Conservation (phyloP, 257 asterid species). For the Jacaranda mimosifolia region DNA sequence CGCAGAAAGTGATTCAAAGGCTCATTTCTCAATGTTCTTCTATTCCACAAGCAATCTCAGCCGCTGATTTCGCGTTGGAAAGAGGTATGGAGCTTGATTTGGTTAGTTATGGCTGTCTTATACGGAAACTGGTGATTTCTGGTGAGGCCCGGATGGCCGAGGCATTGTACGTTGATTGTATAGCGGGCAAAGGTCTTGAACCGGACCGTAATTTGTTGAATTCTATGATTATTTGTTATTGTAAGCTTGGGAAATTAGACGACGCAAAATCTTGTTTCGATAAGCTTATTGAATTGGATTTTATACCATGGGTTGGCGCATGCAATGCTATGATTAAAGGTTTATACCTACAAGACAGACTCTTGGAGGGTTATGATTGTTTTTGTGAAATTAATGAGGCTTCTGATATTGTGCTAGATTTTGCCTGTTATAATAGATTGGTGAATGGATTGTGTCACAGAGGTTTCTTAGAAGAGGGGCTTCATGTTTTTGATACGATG, state of each 20-base stretch:
- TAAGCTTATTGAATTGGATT: slow-evolving; percentile 41
- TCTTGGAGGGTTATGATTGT: slow-evolving; percentile 57
- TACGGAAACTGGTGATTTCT: slow-evolving; percentile 52
- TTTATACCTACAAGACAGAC: slow-evolving; percentile 42
- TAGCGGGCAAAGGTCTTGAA: slow-evolving; percentile 46
- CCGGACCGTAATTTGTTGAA: slow-evolving; percentile 47
- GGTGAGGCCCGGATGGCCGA: slow-evolving; percentile 56
- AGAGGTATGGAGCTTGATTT: slow-evolving; percentile 58
- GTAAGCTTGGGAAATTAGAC: slow-evolving; percentile 60
- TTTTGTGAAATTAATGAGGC: slow-evolving; percentile 43
- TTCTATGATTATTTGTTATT: slow-evolving; percentile 63
- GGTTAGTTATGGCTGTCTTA: slow-evolving; percentile 44
- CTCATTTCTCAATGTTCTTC: slow-evolving; percentile 51
- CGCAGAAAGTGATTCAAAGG: slow-evolving; percentile 58
- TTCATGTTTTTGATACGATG: slow-evolving; percentile 52
- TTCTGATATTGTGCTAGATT: slow-evolving; percentile 37
- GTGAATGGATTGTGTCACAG: slow-evolving; percentile 50
- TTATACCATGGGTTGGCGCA: slow-evolving; percentile 45
- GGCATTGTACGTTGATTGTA: slow-evolving; percentile 41
- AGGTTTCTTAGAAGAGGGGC: slow-evolving; percentile 62
- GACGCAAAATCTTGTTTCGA: slow-evolving; percentile 60
- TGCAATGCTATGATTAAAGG: slow-evolving; percentile 54
- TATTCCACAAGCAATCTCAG: slow-evolving; percentile 47
- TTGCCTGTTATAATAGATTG: slow-evolving; percentile 57
- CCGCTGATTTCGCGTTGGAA: slow-evolving; percentile 47